These are phyloP conservation scores for Vaccinium vitisidaea DNA, from an alignment of 148 eudicot species.

Conservation along the genomic window DNA sequence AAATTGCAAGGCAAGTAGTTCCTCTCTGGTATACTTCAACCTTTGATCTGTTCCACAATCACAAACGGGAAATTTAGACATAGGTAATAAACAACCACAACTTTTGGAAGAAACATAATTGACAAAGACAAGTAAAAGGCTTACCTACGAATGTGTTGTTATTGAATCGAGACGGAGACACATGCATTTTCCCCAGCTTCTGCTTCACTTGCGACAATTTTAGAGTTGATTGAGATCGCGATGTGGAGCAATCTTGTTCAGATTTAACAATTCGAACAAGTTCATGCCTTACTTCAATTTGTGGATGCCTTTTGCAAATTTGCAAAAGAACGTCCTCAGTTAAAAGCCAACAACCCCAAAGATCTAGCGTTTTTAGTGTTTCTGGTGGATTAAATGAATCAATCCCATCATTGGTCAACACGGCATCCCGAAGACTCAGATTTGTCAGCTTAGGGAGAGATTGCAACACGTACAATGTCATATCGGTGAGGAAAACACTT, in stretches of 20 bases:
- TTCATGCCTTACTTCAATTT: conserved; percentile 63
- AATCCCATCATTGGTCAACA: conserved; percentile 63
- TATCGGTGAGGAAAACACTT: conserved; percentile 48
- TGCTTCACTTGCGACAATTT: conserved; percentile 31
- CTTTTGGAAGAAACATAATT: background rate
- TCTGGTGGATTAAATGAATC: conserved; percentile 56
- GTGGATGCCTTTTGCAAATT: conserved; percentile 49
- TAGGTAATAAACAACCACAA: too few relatives aligned
- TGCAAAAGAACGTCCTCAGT: conserved; percentile 49
- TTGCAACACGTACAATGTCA: conserved; percentile 44
- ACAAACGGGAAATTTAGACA: too few relatives aligned
- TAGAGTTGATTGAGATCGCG: conserved; percentile 23
- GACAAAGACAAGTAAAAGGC: background rate
- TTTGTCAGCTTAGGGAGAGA: conserved; percentile 39
- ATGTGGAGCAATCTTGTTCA: conserved; percentile 22
- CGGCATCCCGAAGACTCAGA: conserved; percentile 57
- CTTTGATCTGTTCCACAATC: conserved; percentile 65
- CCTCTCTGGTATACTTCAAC: conserved; percentile 71
- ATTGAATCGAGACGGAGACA: conserved; percentile 30
- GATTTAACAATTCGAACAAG: conserved; percentile 19
- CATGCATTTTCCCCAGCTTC: conserved; percentile 27
- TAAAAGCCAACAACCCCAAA: too few relatives aligned
- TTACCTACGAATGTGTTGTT: conserved; percentile 48
- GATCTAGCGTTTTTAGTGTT: conserved; percentile 43
- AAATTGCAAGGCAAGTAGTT: conserved; percentile 70